A percentile compares a stretch with the other conserved stretches of the same genome.
These are phyloP conservation scores for Lumnitzera littorea DNA, from an alignment of 345 rosid species.

Conservation along the genomic window DNA sequence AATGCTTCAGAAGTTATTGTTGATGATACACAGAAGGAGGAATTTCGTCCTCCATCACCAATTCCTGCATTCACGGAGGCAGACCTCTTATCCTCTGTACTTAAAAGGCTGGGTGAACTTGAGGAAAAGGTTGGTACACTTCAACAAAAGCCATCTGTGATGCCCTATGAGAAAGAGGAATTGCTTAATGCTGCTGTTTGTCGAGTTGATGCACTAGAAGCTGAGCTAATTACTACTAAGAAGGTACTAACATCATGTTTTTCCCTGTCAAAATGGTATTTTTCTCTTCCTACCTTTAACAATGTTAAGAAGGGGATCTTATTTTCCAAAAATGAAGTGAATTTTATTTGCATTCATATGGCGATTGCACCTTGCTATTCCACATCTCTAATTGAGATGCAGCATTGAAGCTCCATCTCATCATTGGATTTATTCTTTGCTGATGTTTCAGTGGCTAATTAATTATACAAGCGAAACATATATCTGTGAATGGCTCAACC, in stretches of 20 bases:
- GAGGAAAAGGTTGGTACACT: constrained; percentile 85
- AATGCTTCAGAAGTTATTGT: constrained; percentile 24
- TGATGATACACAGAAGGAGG: constrained; percentile 31
- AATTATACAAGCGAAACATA: no score
- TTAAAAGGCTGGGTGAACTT: constrained; percentile 74
- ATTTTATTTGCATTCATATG: no score
- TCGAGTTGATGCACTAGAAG: constrained; percentile 96
- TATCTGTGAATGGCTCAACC: no score
- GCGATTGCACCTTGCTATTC: no score
- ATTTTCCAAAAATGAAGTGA: no score
- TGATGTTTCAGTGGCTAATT: no score
- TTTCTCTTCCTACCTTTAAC: not conserved
- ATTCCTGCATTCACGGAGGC: constrained; percentile 39
- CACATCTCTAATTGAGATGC: no score
- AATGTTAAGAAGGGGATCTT: constrained; percentile 1
- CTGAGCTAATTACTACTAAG: constrained; percentile 95
- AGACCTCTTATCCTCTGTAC: constrained; percentile 57
- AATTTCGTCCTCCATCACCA: constrained; percentile 52
- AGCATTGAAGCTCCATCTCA: no score
- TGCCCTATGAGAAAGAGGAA: constrained; percentile 98
- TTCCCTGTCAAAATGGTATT: not conserved
- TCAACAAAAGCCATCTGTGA: constrained; percentile 83
- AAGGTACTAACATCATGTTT: constrained; percentile 40
- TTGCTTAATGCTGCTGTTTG: constrained; percentile 93
- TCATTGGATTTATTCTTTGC: no score